phyloP scores from a whole-genome alignment of 192 early-diverging fungal genomes.

The Linnemannia schmuckeri region DNA sequence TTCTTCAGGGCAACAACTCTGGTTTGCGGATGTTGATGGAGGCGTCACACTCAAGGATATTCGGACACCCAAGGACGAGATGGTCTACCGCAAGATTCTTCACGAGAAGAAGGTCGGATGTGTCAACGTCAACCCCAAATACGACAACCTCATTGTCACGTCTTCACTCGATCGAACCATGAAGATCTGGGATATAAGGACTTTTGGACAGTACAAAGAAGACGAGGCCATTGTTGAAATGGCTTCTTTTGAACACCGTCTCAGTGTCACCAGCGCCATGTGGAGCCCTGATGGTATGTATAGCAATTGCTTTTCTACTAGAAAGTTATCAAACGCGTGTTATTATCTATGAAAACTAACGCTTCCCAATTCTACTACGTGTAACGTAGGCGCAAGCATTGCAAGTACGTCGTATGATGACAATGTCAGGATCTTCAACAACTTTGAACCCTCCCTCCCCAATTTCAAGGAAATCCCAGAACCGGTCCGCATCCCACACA shows the following conservation, averaged over 20 bases:
- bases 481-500: constrained; percentile 63
- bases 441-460: constrained; percentile 52
- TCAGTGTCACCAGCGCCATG: constrained; percentile 73
- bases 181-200: constrained; percentile 73
- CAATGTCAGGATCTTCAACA: constrained; percentile 65
- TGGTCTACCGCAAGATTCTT: constrained; percentile 50
- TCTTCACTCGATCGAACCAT: constrained; percentile 70
- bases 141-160: constrained; percentile 60
- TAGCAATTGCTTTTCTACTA: neutral
- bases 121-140: constrained; percentile 69
- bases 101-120: constrained; percentile 72
- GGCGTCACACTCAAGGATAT: constrained; percentile 63
- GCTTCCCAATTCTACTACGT: neutral
- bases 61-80: constrained; percentile 56
- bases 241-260: constrained; percentile 58
- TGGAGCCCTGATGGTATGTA: constrained; percentile 72
- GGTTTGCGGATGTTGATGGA: constrained; percentile 69
- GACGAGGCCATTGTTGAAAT: constrained; percentile 48
- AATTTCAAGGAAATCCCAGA: constrained; percentile 46
- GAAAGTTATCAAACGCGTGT: neutral
- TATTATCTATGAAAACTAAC: too few species aligned
- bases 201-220: constrained; percentile 49
- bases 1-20: constrained; percentile 57
- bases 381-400: constrained; percentile 44
- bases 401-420: constrained; percentile 72